Evolutionary conservation across 2,329 filamentous ascomycete genomes (phyloP), one percentile per base, ranked within the genome.

Genomic region (Fusarium sp.): DNA sequence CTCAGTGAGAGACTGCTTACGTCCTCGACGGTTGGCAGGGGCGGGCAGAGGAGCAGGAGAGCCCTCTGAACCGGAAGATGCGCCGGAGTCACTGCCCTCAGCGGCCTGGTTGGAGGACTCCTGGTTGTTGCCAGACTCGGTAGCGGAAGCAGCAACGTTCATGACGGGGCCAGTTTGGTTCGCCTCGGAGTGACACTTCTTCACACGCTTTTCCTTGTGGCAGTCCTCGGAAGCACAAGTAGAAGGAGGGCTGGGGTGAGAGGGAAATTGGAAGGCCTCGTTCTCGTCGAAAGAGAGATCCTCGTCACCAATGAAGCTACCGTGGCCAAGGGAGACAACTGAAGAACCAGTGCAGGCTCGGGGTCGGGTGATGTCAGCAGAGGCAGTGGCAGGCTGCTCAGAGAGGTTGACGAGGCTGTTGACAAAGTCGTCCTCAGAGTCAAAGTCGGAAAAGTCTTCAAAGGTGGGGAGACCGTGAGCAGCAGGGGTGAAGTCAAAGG

Each of bases 1-100:
- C 78, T 98, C 96, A 8, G 96, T 98, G 75, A 98, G 83, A 2
- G 96, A 98, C 84, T 99, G 96, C 90, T 99, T 99, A 82, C 96
- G 95, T 65, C 96, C 96, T 64, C 96, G 95, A 72, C 96, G 95
- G 82, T 93, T 97, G 74, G 92, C 89, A 12, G 92, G 91, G 11
- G 85, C 83, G 5, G 87, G 83, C 2, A 82, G 46, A 72, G 81
- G 73, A 62, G 79, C 74, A 82, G 78, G 81, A 78, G 73, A 80
- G 73, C 73, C 81, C 77, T 81, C 87, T 76, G 80, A 87, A 78
- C 73, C 84, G 68, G 81, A 79, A 15, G 81, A 81, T 61, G 75
- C 79, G 44, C 77, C 75, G 10, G 80, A 81, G 59, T 83, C 82
- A 12, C 79, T 79, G 42, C 78, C 80, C 15, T 80, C 79, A 20